phyloP scores from a whole-genome alignment of 495 filamentous ascomycete genomes.

The Pseudotulostoma volvatum region DNA sequence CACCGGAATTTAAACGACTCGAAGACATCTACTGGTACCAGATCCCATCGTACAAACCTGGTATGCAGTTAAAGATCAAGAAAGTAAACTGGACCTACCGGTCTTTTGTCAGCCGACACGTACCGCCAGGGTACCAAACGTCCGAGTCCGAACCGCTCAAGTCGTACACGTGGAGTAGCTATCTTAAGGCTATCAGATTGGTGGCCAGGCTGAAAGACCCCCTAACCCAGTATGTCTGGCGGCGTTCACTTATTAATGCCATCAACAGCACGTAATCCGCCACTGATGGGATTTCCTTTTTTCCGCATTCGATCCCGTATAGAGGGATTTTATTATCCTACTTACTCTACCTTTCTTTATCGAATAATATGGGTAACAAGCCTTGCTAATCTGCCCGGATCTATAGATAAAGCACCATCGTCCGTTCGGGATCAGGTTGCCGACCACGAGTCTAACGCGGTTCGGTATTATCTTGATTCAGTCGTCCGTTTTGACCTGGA shows the following conservation, averaged over 20 bases:
- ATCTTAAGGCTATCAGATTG: conserved; percentile 3
- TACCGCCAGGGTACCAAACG: conserved; percentile 1
- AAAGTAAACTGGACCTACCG: conserved; percentile 2
- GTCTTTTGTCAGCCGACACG: conserved; percentile 4
- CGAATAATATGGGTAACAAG: no score
- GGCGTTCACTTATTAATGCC: conserved; percentile 4
- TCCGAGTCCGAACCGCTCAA: conserved; percentile 1
- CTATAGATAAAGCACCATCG: conserved; percentile 1
- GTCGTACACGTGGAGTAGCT: conserved; percentile 4
- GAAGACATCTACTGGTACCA: conserved; percentile 5
- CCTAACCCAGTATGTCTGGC: conserved; percentile 4
- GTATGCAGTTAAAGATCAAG: conserved; percentile 5
- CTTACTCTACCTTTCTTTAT: no score
- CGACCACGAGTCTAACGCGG: conserved; percentile 5
- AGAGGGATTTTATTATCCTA: neutral
- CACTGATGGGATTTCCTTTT: no score
- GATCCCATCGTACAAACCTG: conserved; percentile 1
- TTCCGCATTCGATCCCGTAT: neutral
- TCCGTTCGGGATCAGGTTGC: conserved; percentile 6
- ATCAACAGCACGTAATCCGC: conserved; percentile 10
- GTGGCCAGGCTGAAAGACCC: conserved; percentile 1
- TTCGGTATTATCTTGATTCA: conserved; percentile 6
- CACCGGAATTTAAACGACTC: conserved; percentile 1
- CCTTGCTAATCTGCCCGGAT: no score
- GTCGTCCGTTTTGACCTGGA: conserved; percentile 4